These are phyloP conservation scores for Alternaria dauci DNA, from an alignment of 2,329 filamentous ascomycete species.

Conservation along the genomic window DNA sequence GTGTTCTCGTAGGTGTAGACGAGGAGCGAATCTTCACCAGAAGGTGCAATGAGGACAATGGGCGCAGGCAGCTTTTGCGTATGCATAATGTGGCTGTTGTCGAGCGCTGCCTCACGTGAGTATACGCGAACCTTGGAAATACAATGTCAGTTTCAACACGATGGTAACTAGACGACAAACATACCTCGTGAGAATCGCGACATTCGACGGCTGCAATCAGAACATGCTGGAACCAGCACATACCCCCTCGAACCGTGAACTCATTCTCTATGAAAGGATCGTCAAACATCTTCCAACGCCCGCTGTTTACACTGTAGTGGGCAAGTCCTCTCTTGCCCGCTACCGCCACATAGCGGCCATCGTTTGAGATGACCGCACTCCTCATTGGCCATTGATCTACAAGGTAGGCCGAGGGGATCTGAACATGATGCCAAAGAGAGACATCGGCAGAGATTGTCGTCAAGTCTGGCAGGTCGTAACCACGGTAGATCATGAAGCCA, in stretches of 20 bases:
- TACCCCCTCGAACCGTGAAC: constrained; percentile 90
- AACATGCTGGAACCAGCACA: constrained; percentile 99
- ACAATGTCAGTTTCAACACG: constrained; percentile 13
- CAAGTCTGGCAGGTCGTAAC: constrained; percentile 88
- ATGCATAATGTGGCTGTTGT: constrained; percentile 76
- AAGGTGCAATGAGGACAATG: constrained; percentile 87
- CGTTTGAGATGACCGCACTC: constrained; percentile 84
- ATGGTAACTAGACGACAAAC: not conserved
- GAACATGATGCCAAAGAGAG: constrained; percentile 92
- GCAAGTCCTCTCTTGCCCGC: constrained; percentile 91
- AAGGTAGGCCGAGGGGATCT: constrained; percentile 84
- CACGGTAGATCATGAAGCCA: constrained; percentile 89
- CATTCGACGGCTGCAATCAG: constrained; percentile 92
- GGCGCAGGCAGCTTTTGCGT: constrained; percentile 81
- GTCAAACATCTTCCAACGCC: constrained; percentile 93
- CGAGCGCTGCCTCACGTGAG: constrained; percentile 83
- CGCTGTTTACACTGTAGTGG: constrained; percentile 94
- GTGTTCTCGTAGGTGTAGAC: constrained; percentile 98
- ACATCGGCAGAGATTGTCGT: constrained; percentile 92
- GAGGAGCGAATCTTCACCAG: constrained; percentile 91
- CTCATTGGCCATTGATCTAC: constrained; percentile 93
- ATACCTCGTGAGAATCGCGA: constrained; percentile 77
- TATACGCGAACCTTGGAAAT: constrained; percentile 76
- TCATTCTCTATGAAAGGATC: constrained; percentile 84
- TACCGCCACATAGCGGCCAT: constrained; percentile 94